Evolutionary conservation across 192 early-diverging fungal genomes (phyloP).

Genomic region (Backusella australiensis): DNA sequence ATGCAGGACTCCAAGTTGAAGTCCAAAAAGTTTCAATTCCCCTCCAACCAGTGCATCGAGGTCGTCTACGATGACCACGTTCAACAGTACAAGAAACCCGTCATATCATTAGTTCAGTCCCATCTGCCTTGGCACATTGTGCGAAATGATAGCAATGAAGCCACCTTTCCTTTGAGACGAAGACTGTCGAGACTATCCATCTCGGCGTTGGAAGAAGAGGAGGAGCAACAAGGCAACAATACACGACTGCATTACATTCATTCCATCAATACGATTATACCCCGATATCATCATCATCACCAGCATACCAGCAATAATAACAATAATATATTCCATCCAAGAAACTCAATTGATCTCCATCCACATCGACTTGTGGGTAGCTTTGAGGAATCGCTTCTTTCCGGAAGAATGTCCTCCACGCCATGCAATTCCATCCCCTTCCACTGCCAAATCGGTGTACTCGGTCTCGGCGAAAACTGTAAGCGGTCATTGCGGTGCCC

Average conservation of each 20-base stretch:
- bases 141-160: not conserved
- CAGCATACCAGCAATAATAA: not conserved
- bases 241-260: conserved; percentile 30
- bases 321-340: not conserved
- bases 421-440: conserved; percentile 74
- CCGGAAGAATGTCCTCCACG: conserved; percentile 71
- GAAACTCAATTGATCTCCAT: not conserved
- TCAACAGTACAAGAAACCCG: not conserved
- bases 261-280: not conserved
- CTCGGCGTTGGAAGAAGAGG: conserved; percentile 25
- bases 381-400: conserved; percentile 72
- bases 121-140: not conserved
- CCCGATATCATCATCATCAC: conserved; percentile 16
- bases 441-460: conserved; percentile 65
- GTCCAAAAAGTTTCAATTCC: not conserved
- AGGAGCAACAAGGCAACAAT: not conserved
- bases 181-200: conserved; percentile 27
- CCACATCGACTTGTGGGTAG: conserved; percentile 45
- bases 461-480: conserved; percentile 52
- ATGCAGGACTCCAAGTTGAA: not conserved
- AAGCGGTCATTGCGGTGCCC: conserved; percentile 62
- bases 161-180: not conserved
- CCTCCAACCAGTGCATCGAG: not conserved
- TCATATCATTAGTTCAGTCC: not conserved
- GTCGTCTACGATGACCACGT: not conserved